phyloP scores from a whole-genome alignment of 1,284 basidiomycete species.

The Flammula alnicola region DNA sequence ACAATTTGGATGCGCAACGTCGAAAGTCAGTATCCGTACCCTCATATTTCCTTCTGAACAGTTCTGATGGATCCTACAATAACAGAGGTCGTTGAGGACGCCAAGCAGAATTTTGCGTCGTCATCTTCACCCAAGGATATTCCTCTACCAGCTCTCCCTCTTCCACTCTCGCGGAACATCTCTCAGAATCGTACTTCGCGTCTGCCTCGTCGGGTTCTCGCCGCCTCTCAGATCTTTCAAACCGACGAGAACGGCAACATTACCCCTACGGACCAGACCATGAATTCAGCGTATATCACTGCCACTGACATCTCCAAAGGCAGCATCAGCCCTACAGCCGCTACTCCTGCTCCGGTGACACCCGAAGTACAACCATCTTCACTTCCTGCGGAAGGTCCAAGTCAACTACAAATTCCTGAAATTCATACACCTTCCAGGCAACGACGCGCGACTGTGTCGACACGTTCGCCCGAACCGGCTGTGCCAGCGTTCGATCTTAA shows the following conservation, averaged over 20 bases:
- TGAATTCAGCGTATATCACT: slow-evolving; percentile 30
- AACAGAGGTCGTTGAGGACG: slow-evolving; percentile 76
- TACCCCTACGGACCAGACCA: slow-evolving; percentile 36
- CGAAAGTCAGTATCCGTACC: slow-evolving; percentile 60
- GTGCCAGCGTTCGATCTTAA: slow-evolving; percentile 37
- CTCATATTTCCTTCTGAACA: background rate
- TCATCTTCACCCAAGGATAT: slow-evolving; percentile 40
- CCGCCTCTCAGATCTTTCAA: slow-evolving; percentile 71
- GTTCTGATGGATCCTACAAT: background rate
- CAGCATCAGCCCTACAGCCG: slow-evolving; percentile 14
- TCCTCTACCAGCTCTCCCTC: slow-evolving; percentile 62
- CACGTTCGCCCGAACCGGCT: slow-evolving; percentile 55
- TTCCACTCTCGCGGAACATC: slow-evolving; percentile 57
- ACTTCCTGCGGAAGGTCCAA: slow-evolving; percentile 18
- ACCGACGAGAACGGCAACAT: slow-evolving; percentile 46
- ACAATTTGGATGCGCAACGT: slow-evolving; percentile 78
- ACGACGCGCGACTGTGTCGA: slow-evolving; percentile 70
- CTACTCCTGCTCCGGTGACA: slow-evolving; percentile 11
- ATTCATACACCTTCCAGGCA: slow-evolving; percentile 54
- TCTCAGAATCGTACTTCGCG: slow-evolving; percentile 53
- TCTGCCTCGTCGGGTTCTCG: slow-evolving; percentile 62
- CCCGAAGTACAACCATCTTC: slow-evolving; percentile 14
- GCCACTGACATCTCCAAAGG: slow-evolving; percentile 21
- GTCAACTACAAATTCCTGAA: slow-evolving; percentile 35
- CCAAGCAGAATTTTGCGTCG: slow-evolving; percentile 69